These are phyloP conservation scores for Cicer judaicum DNA, from an alignment of 306 rosid species.

Conservation along the genomic window DNA sequence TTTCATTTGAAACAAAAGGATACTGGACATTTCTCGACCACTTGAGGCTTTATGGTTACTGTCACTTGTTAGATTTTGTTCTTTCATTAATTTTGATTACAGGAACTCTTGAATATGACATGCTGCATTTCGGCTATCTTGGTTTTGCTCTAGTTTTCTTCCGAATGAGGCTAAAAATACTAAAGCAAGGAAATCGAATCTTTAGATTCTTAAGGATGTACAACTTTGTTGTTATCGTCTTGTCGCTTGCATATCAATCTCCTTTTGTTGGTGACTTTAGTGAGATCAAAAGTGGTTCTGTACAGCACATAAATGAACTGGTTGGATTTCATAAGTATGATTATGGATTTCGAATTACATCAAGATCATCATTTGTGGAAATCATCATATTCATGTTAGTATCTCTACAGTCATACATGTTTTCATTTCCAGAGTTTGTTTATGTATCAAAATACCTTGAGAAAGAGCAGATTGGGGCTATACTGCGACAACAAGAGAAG, in stretches of 20 bases:
- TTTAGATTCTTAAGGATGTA: slow-evolving; percentile 83
- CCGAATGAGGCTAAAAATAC: slow-evolving; percentile 78
- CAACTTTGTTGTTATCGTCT: slow-evolving; percentile 76
- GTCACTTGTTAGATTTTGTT: slow-evolving; percentile 88
- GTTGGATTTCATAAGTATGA: slow-evolving; percentile 88
- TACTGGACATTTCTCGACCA: slow-evolving; percentile 92
- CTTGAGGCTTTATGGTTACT: slow-evolving; percentile 84
- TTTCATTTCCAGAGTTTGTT: slow-evolving; percentile 76
- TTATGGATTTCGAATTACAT: slow-evolving; percentile 86
- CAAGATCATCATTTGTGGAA: slow-evolving; percentile 89
- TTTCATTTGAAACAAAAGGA: slow-evolving; percentile 92
- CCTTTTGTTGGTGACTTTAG: slow-evolving; percentile 76
- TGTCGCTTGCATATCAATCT: slow-evolving; percentile 93
- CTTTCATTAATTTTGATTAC: slow-evolving; percentile 83
- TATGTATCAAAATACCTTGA: slow-evolving; percentile 84
- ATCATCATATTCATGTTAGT: slow-evolving; percentile 87
- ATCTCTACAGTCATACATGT: slow-evolving; percentile 84
- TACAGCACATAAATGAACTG: slow-evolving; percentile 66
- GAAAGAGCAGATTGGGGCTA: slow-evolving; percentile 93
- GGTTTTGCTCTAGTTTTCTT: slow-evolving; percentile 91
- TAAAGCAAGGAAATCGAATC: slow-evolving; percentile 78
- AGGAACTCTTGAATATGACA: slow-evolving; percentile 93
- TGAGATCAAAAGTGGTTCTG: slow-evolving; percentile 63
- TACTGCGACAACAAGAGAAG: slow-evolving; percentile 80
- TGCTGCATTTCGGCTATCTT: slow-evolving; percentile 93